Percentiles rank a stretch among this genome's conserved stretches.
These are phyloP conservation scores for Oryza glumipatula DNA, from an alignment of 176 grass and related monocot genomes.

Conservation along the genomic window DNA sequence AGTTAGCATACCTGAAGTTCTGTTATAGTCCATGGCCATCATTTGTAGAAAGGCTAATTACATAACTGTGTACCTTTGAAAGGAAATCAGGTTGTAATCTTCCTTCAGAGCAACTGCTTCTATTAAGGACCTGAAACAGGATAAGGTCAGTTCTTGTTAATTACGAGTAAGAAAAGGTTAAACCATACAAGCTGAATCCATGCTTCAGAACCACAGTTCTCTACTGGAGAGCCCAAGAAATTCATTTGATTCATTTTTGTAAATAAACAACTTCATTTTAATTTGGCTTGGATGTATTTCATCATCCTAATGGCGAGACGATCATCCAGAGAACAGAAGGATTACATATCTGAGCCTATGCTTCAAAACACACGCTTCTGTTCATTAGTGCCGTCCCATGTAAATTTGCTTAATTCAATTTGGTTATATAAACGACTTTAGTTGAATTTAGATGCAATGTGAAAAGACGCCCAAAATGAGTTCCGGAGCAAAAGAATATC, in stretches of 20 bases:
- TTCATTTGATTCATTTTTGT: not conserved
- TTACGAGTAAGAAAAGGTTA: not conserved
- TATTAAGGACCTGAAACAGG: conserved; percentile 64
- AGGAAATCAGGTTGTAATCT: conserved; percentile 54
- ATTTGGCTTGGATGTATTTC: not conserved
- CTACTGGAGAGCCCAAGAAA: not conserved
- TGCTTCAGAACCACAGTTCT: not conserved
- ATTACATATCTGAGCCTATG: not conserved
- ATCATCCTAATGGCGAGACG: not conserved
- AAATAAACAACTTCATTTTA: not conserved
- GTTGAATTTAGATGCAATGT: conserved; percentile 28
- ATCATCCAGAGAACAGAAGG: conserved; percentile 12
- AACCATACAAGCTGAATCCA: not conserved
- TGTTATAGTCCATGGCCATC: conserved; percentile 8
- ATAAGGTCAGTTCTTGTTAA: conserved; percentile 25
- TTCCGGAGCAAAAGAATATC: not conserved
- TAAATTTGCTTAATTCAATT: not conserved
- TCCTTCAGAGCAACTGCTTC: conserved; percentile 41
- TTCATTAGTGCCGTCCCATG: not conserved
- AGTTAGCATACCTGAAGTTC: conserved; percentile 24
- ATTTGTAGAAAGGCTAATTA: conserved; percentile 1
- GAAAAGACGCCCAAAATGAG: not conserved
- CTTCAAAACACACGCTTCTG: not conserved
- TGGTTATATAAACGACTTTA: conserved; percentile 4
- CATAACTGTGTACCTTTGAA: conserved; percentile 54